Base-by-base conservation (phyloP, 768 basidiomycete species). In the Leccinum obscurum region DNA sequence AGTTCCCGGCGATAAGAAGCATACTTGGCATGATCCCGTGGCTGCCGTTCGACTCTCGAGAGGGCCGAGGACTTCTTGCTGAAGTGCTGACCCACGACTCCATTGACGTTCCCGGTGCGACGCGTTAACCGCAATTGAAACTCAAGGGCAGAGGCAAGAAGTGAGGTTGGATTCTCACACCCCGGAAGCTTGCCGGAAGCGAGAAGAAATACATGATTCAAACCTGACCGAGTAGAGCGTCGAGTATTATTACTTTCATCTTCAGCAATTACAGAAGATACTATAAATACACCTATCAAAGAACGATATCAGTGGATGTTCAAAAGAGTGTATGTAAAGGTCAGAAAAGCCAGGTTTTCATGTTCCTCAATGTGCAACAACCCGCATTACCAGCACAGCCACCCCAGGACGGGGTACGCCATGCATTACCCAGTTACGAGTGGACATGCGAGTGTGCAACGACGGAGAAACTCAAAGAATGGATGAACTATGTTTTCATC, bases 401-500 rank as follows among this genome's bases (percentile, higher is more conserved):
- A 66, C 72, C 70, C 77, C 86, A 87, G 77, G 77, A 87, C 85
- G 83, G 74, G 64, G 69, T 48, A 70, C 58, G 35, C 66, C 62
- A 64, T 56, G 75, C 76, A 76, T 73, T 37, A 72, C 77, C 72
- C 74, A 56, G 65, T 64, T 59, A 72, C 68, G 74, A 76, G 77
- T 72, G 78, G 75, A 68, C 63, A 55, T 64, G 65, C 59, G 66
- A 67, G 69, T 70, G 73, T 67, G 70, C 66, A 55, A 69, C 62
- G 63, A 70, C 64, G 71, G 71, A 75, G 77, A 76, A 73, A 74
- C 77, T 89, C 88, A 88, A 89, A 80, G 87, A 89, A 89, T 89
- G 88, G 88, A 89, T 89, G 82, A 89, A 88, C 87, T 89, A 83
- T 74, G 76, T 55, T 89, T 87, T 89, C 87, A 78, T 88, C 87